Evolutionary conservation across 495 filamentous ascomycete genomes (phyloP).

Genomic region (Trichoderma virens): DNA sequence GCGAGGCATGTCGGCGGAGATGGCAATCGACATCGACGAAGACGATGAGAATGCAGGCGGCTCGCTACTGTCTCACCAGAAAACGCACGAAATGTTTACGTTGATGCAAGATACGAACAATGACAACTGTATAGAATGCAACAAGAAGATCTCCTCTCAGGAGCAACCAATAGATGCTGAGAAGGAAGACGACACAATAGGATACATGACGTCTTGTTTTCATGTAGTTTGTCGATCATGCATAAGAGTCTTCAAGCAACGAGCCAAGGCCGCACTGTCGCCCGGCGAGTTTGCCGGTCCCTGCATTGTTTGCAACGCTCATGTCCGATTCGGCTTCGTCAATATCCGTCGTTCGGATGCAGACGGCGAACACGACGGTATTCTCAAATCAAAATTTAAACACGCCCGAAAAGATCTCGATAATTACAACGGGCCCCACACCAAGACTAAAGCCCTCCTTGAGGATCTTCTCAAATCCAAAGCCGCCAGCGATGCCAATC

Average conservation of each 20-base stretch:
- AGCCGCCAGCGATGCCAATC: conserved; percentile 49
- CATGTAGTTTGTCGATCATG: conserved; percentile 75
- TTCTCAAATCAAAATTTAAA: conserved; percentile 29
- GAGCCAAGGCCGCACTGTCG: conserved; percentile 18
- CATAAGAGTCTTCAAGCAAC: conserved; percentile 43
- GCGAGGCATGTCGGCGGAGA: conserved; percentile 68
- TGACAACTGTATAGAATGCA: conserved; percentile 63
- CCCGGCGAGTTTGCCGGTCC: conserved; percentile 25
- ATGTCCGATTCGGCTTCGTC: conserved; percentile 51
- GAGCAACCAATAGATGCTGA: conserved; percentile 46
- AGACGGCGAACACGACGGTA: conserved; percentile 47
- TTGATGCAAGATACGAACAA: conserved; percentile 70
- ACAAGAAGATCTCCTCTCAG: conserved; percentile 48
- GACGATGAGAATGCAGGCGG: conserved; percentile 54
- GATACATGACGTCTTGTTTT: conserved; percentile 75
- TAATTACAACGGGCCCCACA: conserved; percentile 76
- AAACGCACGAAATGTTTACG: conserved; percentile 74
- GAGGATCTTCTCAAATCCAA: conserved; percentile 53
- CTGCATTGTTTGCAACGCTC: conserved; percentile 60
- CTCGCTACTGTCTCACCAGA: conserved; percentile 47
- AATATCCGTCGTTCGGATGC: conserved; percentile 59
- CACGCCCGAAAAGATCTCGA: conserved; percentile 48
- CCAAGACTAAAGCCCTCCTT: conserved; percentile 78
- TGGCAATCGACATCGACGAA: conserved; percentile 80
- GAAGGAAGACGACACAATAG: conserved; percentile 50